Evolutionary conservation across 2,329 filamentous ascomycete genomes (phyloP).

Genomic region (Madurella fahalii): DNA sequence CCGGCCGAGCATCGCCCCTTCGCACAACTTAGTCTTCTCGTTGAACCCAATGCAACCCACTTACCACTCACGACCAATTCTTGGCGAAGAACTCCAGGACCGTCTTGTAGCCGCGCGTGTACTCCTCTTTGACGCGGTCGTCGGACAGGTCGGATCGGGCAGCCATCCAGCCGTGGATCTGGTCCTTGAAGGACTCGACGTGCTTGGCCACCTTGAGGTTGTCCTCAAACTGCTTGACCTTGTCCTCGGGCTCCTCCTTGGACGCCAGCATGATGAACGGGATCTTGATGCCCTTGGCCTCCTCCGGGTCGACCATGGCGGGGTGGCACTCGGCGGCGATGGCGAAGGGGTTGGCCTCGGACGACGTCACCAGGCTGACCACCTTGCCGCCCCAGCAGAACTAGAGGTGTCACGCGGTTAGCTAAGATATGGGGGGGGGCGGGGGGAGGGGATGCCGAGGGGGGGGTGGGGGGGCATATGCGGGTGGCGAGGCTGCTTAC

Average conservation of each 20-base stretch:
- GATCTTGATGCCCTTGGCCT: conserved; percentile 56
- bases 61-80: conserved; percentile 34
- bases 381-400: conserved; percentile 73
- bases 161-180: conserved; percentile 73
- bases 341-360: conserved; percentile 52
- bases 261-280: conserved; percentile 63
- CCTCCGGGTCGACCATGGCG: conserved; percentile 60
- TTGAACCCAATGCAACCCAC: background rate
- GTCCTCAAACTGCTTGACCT: conserved; percentile 54
- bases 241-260: conserved; percentile 56
- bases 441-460: background rate
- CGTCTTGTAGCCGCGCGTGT: conserved; percentile 57
- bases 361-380: conserved; percentile 47
- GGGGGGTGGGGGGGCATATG: background rate
- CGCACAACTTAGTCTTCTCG: conserved; percentile 3
- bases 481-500: conserved; percentile 36
- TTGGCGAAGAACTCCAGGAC: conserved; percentile 55
- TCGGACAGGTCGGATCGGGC: conserved; percentile 58
- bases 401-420: conserved; percentile 10
- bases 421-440: background rate
- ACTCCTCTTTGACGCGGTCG: conserved; percentile 56
- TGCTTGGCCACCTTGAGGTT: conserved; percentile 52
- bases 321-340: conserved; percentile 52
- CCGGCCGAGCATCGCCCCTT: background rate
- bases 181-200: conserved; percentile 62